Conservation (phyloP, 2,329 filamentous ascomycete species). For the Emericellopsis atlantica region DNA sequence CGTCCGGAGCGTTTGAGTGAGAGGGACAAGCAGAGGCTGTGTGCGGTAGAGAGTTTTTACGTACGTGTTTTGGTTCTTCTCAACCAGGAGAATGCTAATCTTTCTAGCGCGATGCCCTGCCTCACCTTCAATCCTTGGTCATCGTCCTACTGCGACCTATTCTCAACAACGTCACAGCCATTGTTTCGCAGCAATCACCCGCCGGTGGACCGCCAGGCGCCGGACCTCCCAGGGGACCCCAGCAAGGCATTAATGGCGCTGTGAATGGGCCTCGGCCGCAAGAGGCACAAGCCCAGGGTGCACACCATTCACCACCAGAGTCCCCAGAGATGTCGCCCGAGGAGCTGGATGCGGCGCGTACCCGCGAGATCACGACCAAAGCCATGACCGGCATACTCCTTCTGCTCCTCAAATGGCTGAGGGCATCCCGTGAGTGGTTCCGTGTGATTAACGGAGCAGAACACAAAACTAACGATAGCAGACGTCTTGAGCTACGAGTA, state of each 20-base stretch:
- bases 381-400: slow-evolving; percentile 83
- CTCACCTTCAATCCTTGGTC: slow-evolving; percentile 81
- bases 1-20: slow-evolving; percentile 31
- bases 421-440: slow-evolving; percentile 65
- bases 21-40: slow-evolving; percentile 51
- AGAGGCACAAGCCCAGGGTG: slow-evolving; percentile 7
- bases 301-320: slow-evolving; percentile 9
- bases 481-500: slow-evolving; percentile 95
- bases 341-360: slow-evolving; percentile 70
- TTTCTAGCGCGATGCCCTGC: slow-evolving; percentile 56
- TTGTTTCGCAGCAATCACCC: slow-evolving; percentile 49
- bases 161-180: slow-evolving; percentile 74
- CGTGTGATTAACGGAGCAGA: neutral
- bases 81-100: neutral
- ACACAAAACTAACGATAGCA: slow-evolving; percentile 19
- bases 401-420: slow-evolving; percentile 91
- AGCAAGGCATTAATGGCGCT: slow-evolving; percentile 26
- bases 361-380: slow-evolving; percentile 79
- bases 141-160: slow-evolving; percentile 88
- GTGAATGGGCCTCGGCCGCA: slow-evolving; percentile 16
- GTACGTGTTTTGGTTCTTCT: slow-evolving; percentile 36
- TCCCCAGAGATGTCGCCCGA: slow-evolving; percentile 46
- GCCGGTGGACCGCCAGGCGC: slow-evolving; percentile 31
- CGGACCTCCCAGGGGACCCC: slow-evolving; percentile 19
- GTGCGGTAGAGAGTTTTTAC: slow-evolving; percentile 73